These are phyloP conservation scores for Gentiana dahurica DNA, from an alignment of 257 asterid genomes.

Conservation along the genomic window DNA sequence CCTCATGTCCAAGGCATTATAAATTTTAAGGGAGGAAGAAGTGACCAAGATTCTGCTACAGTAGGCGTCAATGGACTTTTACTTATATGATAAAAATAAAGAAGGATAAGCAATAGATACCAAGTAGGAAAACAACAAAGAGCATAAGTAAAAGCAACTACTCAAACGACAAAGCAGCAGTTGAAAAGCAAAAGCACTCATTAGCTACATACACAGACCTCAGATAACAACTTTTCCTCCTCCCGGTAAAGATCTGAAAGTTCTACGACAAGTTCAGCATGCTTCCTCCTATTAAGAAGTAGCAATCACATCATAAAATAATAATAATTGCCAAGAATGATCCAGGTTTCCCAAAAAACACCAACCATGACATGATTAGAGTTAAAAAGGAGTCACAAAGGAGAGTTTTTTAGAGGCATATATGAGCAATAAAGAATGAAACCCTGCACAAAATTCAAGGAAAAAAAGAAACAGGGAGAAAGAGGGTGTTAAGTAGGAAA, in stretches of 20 bases:
- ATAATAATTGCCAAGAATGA: background rate
- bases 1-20: background rate
- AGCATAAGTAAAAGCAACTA: background rate
- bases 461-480: constrained; percentile 1
- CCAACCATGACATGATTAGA: too few relatives aligned
- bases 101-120: too few relatives aligned
- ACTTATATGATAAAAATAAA: too few relatives aligned
- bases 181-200: background rate
- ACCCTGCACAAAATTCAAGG: background rate
- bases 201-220: constrained; percentile 45
- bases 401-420: constrained; percentile 1
- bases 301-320: background rate
- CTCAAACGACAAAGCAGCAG: background rate
- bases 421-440: background rate
- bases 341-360: background rate
- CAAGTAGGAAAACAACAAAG: too few relatives aligned
- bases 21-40: background rate
- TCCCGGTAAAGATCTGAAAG: constrained; percentile 70
- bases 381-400: background rate
- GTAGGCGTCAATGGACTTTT: background rate
- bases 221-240: constrained; percentile 83
- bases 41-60: too few relatives aligned
- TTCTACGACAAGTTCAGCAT: constrained; percentile 89
- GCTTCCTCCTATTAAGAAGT: constrained; percentile 79
- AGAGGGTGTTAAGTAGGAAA: background rate